Conservation (phyloP, 106 monocot genomes). For the Dendrobium catenatum region DNA sequence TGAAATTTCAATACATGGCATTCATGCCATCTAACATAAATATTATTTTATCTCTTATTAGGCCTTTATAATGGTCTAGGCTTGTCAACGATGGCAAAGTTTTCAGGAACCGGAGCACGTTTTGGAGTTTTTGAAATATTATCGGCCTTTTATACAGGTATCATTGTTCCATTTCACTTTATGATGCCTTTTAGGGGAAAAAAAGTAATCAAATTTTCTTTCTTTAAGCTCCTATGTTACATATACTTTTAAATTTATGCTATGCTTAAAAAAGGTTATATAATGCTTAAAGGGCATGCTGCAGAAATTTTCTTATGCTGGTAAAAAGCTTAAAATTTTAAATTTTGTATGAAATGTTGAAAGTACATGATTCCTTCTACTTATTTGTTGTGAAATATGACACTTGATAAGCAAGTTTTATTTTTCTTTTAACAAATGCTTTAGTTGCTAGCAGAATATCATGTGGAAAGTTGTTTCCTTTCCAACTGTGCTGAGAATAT, state of each 20-base stretch:
- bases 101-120: constrained; percentile 65
- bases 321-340: background rate
- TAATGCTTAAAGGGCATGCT: background rate
- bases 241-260: background rate
- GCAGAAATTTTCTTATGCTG: background rate
- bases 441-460: background rate
- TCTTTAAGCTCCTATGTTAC: background rate
- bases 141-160: constrained; percentile 90
- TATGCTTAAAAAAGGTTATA: background rate
- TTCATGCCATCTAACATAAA: background rate
- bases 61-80: constrained; percentile 83
- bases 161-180: background rate
- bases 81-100: constrained; percentile 55
- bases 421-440: background rate
- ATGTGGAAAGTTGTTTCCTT: background rate
- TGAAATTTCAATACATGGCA: background rate
- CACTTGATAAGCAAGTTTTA: background rate
- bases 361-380: background rate
- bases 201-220: background rate
- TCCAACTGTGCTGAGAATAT: background rate
- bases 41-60: constrained; percentile 14
- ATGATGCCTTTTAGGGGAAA: background rate
- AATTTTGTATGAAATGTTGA: background rate
- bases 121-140: constrained; percentile 86
- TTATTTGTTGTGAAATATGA: background rate